A percentile compares a stretch with the other conserved stretches of the same genome.
Conservation (phyloP, 225 moss, liverwort and hornwort genomes). For the Antitrichia curtipendula region DNA sequence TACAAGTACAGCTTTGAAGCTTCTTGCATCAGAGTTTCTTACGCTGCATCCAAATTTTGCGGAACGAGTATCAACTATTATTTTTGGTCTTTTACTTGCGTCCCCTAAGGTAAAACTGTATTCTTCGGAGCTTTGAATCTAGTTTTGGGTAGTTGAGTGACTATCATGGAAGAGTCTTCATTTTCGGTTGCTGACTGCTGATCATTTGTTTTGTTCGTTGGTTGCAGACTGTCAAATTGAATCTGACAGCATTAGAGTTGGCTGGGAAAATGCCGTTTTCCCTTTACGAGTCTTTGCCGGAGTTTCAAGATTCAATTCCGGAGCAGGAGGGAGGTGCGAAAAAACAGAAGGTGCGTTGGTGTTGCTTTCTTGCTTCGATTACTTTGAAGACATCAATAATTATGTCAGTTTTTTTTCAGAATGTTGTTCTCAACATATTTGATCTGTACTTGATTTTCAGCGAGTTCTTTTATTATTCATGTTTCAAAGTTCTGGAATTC, state of each 20-base stretch:
- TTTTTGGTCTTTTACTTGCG: slow-evolving; percentile 55
- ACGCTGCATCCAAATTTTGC: slow-evolving; percentile 43
- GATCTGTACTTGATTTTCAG: neutral
- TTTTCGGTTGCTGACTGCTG: neutral
- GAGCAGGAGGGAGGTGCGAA: slow-evolving; percentile 13
- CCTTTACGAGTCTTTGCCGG: slow-evolving; percentile 34
- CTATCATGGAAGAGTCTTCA: neutral
- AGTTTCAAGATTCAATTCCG: slow-evolving; percentile 15
- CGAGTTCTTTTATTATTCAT: neutral
- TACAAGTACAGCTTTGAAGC: slow-evolving; percentile 36
- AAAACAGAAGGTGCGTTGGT: slow-evolving; percentile 20
- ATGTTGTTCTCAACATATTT: neutral
- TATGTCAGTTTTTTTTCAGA: neutral
- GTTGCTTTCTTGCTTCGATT: neutral
- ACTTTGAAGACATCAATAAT: neutral
- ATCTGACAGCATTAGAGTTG: slow-evolving; percentile 37
- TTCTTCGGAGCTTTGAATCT: neutral
- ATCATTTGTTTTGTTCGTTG: neutral
- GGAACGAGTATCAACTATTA: slow-evolving; percentile 41
- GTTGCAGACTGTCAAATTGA: slow-evolving; percentile 65
- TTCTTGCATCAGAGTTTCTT: slow-evolving; percentile 56
- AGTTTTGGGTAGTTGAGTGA: neutral
- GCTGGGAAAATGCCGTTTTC: slow-evolving; percentile 33
- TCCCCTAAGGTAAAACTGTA: slow-evolving; percentile 33
- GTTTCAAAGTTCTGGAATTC: neutral